Evolutionary conservation across 2,329 filamentous ascomycete genomes (phyloP), one percentile per base, ranked within the genome.

Genomic region (Rhinocladiella mackenziei): DNA sequence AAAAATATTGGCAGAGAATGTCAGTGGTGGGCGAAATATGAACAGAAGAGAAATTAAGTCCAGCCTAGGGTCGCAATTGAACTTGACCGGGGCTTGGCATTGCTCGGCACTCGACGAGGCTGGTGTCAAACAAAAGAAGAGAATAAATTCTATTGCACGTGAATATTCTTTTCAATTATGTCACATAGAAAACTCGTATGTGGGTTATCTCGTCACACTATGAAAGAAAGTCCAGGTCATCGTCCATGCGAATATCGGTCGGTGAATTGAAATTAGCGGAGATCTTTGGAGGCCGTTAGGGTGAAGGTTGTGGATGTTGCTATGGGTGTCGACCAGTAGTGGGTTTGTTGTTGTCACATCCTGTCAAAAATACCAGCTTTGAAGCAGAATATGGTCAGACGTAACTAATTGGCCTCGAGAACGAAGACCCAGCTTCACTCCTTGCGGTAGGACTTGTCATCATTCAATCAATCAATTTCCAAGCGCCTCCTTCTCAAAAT

Each of bases 111-210:
- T n/a, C n/a, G n/a, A n/a, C n/a, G n/a, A n/a, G n/a, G n/a, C n/a
- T n/a, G n/a, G n/a, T n/a, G n/a, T n/a, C n/a, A n/a, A n/a, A n/a
- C n/a, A n/a, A n/a, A n/a, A n/a, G n/a, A n/a, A n/a, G n/a, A n/a
- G n/a, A n/a, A n/a, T n/a, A n/a, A n/a, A n/a, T n/a, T n/a, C n/a
- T n/a, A n/a, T n/a, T n/a, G n/a, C n/a, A n/a, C n/a, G n/a, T 32
- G 7, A 32, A 32, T 11, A 14, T 43, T 19, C 18, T 14, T 37
- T 31, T 37, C 22, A 13, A 14, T 32, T 33, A n/a, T 28, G 46
- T 46, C 42, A 46, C 43, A 46, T 50, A 40, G 39, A 43, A 49
- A 45, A 52, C 20, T 49, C 49, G 42, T 52, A 42, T 45, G 49
- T 43, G 34, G 36, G 28, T 23, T 43, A 43, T 49, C 41, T 45